Conservation (phyloP, 75 land plant genomes). For the Picea sitchensis region DNA sequence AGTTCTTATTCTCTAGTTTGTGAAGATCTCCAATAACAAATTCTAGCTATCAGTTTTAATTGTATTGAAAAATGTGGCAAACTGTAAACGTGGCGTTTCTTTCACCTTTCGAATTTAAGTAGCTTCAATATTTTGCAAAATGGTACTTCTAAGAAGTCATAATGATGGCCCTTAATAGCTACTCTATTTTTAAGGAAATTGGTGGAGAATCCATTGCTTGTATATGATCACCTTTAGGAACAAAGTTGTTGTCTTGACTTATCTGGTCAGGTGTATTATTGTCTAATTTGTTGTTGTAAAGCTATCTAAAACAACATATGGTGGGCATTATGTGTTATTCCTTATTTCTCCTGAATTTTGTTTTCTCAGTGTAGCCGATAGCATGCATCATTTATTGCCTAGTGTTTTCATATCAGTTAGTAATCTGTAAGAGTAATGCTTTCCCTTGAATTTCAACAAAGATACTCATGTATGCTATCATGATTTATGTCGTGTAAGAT, state of each 20-base stretch:
- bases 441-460: background rate
- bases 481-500: background rate
- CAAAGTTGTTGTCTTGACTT: background rate
- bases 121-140: background rate
- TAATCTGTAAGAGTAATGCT: background rate
- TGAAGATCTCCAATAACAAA: background rate
- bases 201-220: background rate
- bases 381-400: background rate
- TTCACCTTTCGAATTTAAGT: background rate
- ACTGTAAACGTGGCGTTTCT: too few species aligned
- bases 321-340: background rate
- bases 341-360: background rate
- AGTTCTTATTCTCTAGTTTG: too few species aligned
- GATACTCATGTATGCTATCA: background rate
- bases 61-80: slow-evolving; percentile 2
- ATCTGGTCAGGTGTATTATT: background rate
- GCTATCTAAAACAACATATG: background rate
- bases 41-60: background rate
- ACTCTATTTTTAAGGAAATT: background rate
- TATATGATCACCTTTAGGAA: background rate
- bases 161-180: background rate
- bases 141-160: background rate
- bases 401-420: background rate
- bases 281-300: background rate
- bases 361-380: background rate